Evolutionary conservation across 257 asterid genomes (phyloP), one percentile per base, ranked within the genome.

Genomic region (Nemophila menziesii): DNA sequence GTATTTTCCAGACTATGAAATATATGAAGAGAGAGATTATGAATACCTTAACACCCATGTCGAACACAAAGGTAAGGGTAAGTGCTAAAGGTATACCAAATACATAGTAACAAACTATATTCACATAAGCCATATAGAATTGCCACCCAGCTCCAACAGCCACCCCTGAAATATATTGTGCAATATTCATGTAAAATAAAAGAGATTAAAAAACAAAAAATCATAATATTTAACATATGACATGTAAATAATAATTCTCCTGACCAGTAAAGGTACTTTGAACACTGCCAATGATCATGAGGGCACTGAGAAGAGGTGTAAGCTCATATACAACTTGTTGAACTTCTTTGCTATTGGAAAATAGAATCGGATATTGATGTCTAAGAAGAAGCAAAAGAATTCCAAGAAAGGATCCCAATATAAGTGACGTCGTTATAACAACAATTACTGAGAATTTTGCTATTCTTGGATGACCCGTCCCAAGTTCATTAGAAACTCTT

Each of bases 121-220:
- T 68, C 16, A 75, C 80, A 26, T 67, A 33, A 9, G 84, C 84
- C 39, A 75, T 62, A 49, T 58, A 48, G 1, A 58, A 62, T 41
- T 71, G 84, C 77, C 79, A 75, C 33, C 79, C 84, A 14, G 84
- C 80, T 8, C 80, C 77, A 43, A 71, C 51, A 0, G 74, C 79
- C 55, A 71, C 84, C 8, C 80, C 79, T 71, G 56, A 41, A 24
- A 24, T 24, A 4, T 4, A 24, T 24, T 24, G 9, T 24, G 33
- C 33, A 24, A 24, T 24, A n/a, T n/a, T n/a, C n/a, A n/a, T n/a
- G n/a, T n/a, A n/a, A n/a, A n/a, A n/a, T n/a, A n/a, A n/a, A n/a
- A n/a, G n/a, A n/a, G n/a, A n/a, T n/a, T n/a, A n/a, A n/a, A n/a
- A n/a, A n/a, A n/a, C n/a, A n/a, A n/a, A n/a, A n/a, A n/a, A n/a